A percentile compares a stretch with the other conserved stretches of the same genome.
Conservation (phyloP, 2,329 filamentous ascomycete species). For the Fusarium begoniae region DNA sequence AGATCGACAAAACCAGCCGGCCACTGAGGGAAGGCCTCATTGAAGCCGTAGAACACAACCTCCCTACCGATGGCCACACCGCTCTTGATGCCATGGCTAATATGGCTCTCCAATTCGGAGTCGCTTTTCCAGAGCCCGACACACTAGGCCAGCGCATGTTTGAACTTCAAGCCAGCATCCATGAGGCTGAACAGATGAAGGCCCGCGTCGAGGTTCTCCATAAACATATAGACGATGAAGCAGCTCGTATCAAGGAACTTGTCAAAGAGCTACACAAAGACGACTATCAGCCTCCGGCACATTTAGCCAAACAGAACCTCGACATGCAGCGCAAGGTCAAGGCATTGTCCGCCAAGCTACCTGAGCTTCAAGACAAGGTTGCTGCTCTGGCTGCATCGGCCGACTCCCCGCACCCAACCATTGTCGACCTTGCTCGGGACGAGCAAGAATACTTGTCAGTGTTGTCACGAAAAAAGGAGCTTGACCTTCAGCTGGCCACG, state of each 20-base stretch:
- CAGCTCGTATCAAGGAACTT: conserved; percentile 51
- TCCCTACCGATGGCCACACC: conserved; percentile 63
- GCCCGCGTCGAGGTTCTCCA: conserved; percentile 66
- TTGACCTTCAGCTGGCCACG: conserved; percentile 69
- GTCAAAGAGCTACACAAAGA: conserved; percentile 55
- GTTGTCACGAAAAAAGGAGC: conserved; percentile 63
- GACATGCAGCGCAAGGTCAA: conserved; percentile 78
- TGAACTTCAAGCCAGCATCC: conserved; percentile 62
- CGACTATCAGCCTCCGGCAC: conserved; percentile 62
- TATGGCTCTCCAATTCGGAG: conserved; percentile 60
- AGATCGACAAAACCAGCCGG: conserved; percentile 40
- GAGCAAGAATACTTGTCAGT: conserved; percentile 68
- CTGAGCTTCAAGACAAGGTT: conserved; percentile 66
- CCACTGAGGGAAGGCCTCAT: conserved; percentile 56
- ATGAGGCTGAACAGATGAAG: conserved; percentile 64
- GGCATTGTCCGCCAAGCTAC: conserved; percentile 70
- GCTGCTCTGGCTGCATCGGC: conserved; percentile 50
- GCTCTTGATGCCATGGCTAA: conserved; percentile 68
- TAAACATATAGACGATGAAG: conserved; percentile 62
- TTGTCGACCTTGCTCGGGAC: conserved; percentile 67
- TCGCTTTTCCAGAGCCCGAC: conserved; percentile 58
- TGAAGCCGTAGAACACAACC: conserved; percentile 60
- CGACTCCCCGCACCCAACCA: conserved; percentile 53
- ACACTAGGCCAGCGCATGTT: conserved; percentile 63
- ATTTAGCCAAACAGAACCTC: conserved; percentile 75